Conservation (phyloP, 306 rosid genomes). For the Rosa persica region DNA sequence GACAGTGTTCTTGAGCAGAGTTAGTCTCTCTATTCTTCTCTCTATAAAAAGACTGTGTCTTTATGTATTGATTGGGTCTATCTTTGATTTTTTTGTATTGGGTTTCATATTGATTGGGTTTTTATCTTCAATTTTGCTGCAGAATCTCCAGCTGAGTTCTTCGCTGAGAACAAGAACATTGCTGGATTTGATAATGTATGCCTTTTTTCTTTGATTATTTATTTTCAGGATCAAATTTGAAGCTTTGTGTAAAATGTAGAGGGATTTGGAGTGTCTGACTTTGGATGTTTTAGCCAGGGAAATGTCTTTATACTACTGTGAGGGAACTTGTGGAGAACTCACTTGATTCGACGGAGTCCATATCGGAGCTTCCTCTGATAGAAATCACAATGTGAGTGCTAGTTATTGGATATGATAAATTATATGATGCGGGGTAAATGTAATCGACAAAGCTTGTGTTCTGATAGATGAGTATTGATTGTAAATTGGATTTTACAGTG, state of each 20-base stretch:
- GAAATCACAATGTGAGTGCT: constrained; percentile 76
- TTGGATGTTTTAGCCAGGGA: constrained; percentile 61
- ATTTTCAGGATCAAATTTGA: background rate
- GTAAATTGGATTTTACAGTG: constrained; percentile 44
- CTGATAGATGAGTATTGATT: background rate
- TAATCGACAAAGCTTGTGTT: constrained; percentile 1
- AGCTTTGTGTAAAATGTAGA: background rate
- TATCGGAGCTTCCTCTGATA: constrained; percentile 87
- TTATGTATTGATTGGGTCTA: background rate
- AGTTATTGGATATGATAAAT: background rate
- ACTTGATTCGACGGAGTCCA: constrained; percentile 90
- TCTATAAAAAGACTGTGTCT: background rate
- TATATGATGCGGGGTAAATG: background rate
- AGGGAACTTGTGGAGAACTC: constrained; percentile 92
- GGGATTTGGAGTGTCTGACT: background rate
- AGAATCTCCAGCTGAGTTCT: constrained; percentile 97
- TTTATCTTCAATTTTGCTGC: constrained; percentile 7
- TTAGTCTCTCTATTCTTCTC: constrained; percentile 31
- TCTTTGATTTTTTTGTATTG: background rate
- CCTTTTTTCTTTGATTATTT: background rate
- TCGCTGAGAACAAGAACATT: constrained; percentile 93
- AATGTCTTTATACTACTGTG: constrained; percentile 82
- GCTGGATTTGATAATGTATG: constrained; percentile 94
- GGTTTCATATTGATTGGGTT: constrained; percentile 5
- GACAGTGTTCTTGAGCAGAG: constrained; percentile 84